Evolutionary conservation across 2,329 filamentous ascomycete genomes (phyloP), one percentile per base, ranked within the genome.

Genomic region (Colletotrichum euphorbiae): DNA sequence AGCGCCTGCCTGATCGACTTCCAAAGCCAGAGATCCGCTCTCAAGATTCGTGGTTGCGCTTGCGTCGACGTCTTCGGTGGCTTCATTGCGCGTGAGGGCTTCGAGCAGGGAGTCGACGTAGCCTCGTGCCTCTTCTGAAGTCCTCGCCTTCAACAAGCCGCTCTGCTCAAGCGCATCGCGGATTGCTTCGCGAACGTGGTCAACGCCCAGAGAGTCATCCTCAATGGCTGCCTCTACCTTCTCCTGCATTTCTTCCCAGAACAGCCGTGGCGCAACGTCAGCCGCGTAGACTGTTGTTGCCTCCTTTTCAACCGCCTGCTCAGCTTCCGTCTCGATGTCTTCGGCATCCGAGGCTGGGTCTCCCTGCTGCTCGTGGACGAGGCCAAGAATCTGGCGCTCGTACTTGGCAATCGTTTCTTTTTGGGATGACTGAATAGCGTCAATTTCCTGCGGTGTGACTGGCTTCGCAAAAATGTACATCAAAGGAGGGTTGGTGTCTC

Each of bases 401-500:
- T 93, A 93, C 12, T 86, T 86, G 54, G 91, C 89, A 21, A 94
- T 85, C 38, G 87, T 86, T 17, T 83, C 87, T 70, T 88, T 87
- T 66, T 87, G 89, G 13, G 84, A 84, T 21, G 83, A 86, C 76
- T 98, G 95, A n/a, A 96, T 92, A 12, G 80, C 78, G 17, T 91
- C 82, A 70, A 97, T 93, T 60, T 93, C 85, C 5, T 90, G 85
- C 5, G 92, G 86, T 0, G 87, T 87, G 60, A 98, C 90, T 3
- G 96, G 94, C 77, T 97, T 91, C 13, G 91, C 94, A 75, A 97
- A 97, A 60, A 98, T 89, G 75, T 97, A 95, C 88, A 97, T 94
- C 73, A 91, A 89, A 0, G 91, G 87, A 3, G 83, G 78, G 9
- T 78, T 78, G 7, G 83, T 84, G 1, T 82, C 81, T 11, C 93